A percentile compares a stretch with the other conserved stretches of the same genome.
Conservation (phyloP, 768 basidiomycete species). For the Macrocybe gigantea region DNA sequence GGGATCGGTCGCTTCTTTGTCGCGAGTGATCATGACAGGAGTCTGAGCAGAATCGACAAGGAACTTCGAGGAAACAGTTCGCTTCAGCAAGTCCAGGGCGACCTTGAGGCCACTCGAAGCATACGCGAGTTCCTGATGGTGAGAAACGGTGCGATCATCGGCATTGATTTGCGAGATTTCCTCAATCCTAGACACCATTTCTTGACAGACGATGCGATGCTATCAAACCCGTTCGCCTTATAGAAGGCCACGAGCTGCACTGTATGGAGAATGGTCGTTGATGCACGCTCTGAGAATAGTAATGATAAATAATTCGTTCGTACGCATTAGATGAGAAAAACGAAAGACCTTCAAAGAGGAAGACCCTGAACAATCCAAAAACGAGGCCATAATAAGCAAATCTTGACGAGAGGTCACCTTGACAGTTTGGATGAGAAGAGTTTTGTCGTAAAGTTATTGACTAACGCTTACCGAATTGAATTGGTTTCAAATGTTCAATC, state of each 20-base stretch:
- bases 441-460: background rate
- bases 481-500: slow-evolving; percentile 58
- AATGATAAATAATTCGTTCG: slow-evolving; percentile 5
- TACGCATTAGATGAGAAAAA: slow-evolving; percentile 2
- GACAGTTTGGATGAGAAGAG: background rate
- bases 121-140: slow-evolving; percentile 63
- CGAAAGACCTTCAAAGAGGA: slow-evolving; percentile 44
- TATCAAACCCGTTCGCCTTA: slow-evolving; percentile 63
- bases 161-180: slow-evolving; percentile 39
- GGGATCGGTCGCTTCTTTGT: slow-evolving; percentile 71
- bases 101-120: slow-evolving; percentile 81
- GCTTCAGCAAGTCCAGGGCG: slow-evolving; percentile 67
- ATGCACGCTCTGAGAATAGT: slow-evolving; percentile 57
- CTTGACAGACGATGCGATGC: slow-evolving; percentile 52
- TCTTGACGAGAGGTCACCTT: slow-evolving; percentile 25
- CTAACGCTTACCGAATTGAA: slow-evolving; percentile 43
- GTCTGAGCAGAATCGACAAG: slow-evolving; percentile 88
- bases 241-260: slow-evolving; percentile 75
- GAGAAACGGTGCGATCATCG: slow-evolving; percentile 51
- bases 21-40: slow-evolving; percentile 58
- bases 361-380: slow-evolving; percentile 35
- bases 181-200: slow-evolving; percentile 54
- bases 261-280: slow-evolving; percentile 73
- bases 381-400: slow-evolving; percentile 45
- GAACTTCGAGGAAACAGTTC: slow-evolving; percentile 73